Percentiles rank a stretch among this genome's conserved stretches.
Evolutionary conservation across 2,329 filamentous ascomycete species (phyloP).

Genomic region (Eutypa lata): DNA sequence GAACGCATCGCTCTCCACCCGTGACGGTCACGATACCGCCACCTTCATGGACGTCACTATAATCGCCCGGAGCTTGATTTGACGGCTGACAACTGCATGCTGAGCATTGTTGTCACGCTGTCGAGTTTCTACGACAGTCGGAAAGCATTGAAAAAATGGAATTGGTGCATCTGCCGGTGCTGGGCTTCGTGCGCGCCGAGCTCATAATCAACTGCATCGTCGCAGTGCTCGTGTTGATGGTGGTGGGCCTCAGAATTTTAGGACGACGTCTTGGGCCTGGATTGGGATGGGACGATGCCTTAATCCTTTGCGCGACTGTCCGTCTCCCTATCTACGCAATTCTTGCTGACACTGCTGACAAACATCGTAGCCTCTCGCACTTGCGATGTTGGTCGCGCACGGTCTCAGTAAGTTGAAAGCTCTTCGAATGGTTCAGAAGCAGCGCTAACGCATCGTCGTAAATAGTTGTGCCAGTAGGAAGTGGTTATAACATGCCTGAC

Average conservation of each 20-base stretch:
- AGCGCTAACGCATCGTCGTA: neutral
- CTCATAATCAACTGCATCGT: neutral
- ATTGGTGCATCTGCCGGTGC: neutral
- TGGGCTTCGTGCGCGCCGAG: neutral
- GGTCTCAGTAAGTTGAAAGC: neutral
- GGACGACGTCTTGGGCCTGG: neutral
- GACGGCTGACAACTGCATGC: neutral
- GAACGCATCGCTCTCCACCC: too few relatives aligned
- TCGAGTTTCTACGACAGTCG: too few relatives aligned
- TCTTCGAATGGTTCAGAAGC: neutral
- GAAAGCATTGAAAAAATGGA: too few relatives aligned
- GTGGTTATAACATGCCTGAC: neutral
- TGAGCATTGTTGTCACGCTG: neutral
- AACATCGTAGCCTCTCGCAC: neutral
- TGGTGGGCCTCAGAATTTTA: neutral
- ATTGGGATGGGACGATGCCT: neutral
- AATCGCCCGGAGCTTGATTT: too few relatives aligned
- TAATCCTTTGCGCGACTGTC: neutral
- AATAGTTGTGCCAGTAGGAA: neutral
- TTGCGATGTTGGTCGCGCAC: neutral
- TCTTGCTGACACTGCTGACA: neutral
- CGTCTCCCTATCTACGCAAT: neutral
- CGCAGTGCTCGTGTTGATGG: neutral
- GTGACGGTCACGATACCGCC: too few relatives aligned
- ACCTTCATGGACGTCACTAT: too few relatives aligned